Evolutionary conservation across 1,284 basidiomycete species (phyloP).

Genomic region (Cutaneotrichosporon spelunceum): DNA sequence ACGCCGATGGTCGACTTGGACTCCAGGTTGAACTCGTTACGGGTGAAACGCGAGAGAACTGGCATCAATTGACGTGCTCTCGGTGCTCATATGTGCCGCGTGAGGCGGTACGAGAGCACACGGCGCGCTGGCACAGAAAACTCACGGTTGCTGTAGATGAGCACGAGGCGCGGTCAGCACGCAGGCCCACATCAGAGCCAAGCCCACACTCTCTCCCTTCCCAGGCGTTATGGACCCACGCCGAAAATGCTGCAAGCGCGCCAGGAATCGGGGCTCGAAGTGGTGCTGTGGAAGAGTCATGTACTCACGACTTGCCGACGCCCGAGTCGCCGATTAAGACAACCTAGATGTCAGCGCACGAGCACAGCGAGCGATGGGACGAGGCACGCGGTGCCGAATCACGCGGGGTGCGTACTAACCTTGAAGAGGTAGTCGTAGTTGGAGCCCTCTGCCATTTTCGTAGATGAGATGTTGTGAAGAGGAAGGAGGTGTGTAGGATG

Average conservation of each 20-base stretch:
- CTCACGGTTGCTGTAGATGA: conserved; percentile 50
- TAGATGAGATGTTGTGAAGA: not conserved
- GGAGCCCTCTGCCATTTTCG: conserved; percentile 74
- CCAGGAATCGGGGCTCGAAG: not conserved
- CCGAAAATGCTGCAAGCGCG: not conserved
- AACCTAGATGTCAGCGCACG: conserved; percentile 58
- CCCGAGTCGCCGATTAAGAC: conserved; percentile 99
- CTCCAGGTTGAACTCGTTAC: conserved; percentile 98
- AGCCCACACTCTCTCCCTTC: not conserved
- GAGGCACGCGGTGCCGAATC: not conserved
- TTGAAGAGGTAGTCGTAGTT: conserved; percentile 97
- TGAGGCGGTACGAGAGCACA: not conserved
- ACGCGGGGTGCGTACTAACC: conserved; percentile 55
- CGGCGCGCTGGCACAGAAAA: conserved; percentile 11
- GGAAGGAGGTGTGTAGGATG: not conserved
- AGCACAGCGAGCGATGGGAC: not conserved
- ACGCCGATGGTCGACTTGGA: conserved; percentile 99
- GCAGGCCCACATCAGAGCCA: not conserved
- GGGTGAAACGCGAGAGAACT: conserved; percentile 84
- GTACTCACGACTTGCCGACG: conserved; percentile 81
- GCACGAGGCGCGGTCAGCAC: conserved; percentile 7
- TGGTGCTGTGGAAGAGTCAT: not conserved
- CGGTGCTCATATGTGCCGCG: not conserved
- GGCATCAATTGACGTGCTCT: conserved; percentile 10
- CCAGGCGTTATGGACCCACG: not conserved